Percentiles rank a stretch among this genome's conserved stretches.
phyloP scores from a whole-genome alignment of 495 filamentous ascomycete species.

The Penicillium egyptiacum region DNA sequence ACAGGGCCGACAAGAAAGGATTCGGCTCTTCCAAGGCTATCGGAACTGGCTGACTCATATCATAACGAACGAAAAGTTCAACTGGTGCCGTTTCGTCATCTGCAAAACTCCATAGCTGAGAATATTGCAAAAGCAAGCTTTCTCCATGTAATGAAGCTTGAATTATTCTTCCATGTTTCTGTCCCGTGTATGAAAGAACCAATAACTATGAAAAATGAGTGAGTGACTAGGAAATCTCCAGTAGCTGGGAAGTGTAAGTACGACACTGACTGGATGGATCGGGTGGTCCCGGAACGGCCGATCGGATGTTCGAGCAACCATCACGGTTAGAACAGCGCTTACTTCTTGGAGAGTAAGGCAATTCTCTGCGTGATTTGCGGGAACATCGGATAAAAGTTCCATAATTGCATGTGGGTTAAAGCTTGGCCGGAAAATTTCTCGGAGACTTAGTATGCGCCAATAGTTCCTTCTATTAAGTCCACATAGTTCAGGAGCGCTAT shows the following conservation, averaged over 20 bases:
- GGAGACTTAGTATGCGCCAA: too few species aligned
- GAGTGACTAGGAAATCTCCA: too few species aligned
- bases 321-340: neutral
- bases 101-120: conserved; percentile 15
- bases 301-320: neutral
- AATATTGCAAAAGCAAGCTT: conserved; percentile 17
- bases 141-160: conserved; percentile 11
- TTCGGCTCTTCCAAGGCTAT: neutral
- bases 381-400: conserved; percentile 11
- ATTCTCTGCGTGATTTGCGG: neutral
- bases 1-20: neutral
- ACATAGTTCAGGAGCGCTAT: too few species aligned
- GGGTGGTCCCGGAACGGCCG: neutral
- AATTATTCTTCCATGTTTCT: conserved; percentile 15
- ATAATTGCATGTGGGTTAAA: conserved; percentile 14
- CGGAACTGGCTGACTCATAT: conserved; percentile 2
- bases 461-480: too few species aligned
- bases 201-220: conserved; percentile 38
- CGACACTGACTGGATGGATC: conserved; percentile 6
- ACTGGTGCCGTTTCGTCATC: conserved; percentile 9
- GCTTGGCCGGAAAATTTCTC: conserved; percentile 6
- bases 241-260: too few species aligned
- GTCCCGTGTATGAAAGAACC: conserved; percentile 17
- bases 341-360: conserved; percentile 7
- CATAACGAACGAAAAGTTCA: conserved; percentile 17